phyloP scores from a whole-genome alignment of 352 stramenopile genomes.

The Phytopythium boreale region DNA sequence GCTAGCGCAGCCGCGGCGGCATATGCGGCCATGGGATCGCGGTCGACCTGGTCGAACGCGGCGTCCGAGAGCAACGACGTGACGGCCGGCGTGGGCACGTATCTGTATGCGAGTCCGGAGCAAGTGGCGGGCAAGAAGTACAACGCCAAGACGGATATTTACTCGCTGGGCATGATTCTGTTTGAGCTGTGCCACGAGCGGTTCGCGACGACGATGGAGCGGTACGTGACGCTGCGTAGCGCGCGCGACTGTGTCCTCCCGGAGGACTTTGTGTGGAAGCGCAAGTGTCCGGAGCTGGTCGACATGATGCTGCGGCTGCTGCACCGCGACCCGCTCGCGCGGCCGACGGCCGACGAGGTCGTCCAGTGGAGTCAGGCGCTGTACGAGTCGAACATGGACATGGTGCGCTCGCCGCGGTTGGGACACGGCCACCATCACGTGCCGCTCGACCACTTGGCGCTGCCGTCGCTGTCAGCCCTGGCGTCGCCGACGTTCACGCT shows the following conservation, averaged over 20 bases:
- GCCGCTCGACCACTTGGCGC: slow-evolving; percentile 25
- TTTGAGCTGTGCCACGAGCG: slow-evolving; percentile 88
- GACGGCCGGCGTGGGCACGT: slow-evolving; percentile 87
- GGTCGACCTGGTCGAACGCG: slow-evolving; percentile 53
- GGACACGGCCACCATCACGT: slow-evolving; percentile 18
- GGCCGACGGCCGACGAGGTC: slow-evolving; percentile 61
- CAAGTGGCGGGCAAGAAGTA: slow-evolving; percentile 91
- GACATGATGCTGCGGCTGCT: slow-evolving; percentile 66
- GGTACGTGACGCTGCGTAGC: slow-evolving; percentile 76
- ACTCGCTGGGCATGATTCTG: slow-evolving; percentile 90
- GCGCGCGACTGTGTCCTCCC: slow-evolving; percentile 73
- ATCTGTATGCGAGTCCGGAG: slow-evolving; percentile 89
- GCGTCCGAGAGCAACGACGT: slow-evolving; percentile 77
- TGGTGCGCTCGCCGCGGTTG: slow-evolving; percentile 46
- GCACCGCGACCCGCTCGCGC: slow-evolving; percentile 42
- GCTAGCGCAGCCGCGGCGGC: slow-evolving; percentile 4
- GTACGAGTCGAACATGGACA: slow-evolving; percentile 61
- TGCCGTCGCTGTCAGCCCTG: slow-evolving; percentile 1
- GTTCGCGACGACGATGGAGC: slow-evolving; percentile 90
- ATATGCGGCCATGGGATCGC: slow-evolving; percentile 31
- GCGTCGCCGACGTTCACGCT: slow-evolving; percentile 43
- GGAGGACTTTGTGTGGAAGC: slow-evolving; percentile 38
- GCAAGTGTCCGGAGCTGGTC: slow-evolving; percentile 63
- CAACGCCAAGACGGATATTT: slow-evolving; percentile 90
- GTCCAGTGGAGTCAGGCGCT: slow-evolving; percentile 78